Evolutionary conservation across 371 early-diverging fungal genomes (phyloP), one percentile per base, ranked within the genome.

Genomic region (Syncephalis fuscata): DNA sequence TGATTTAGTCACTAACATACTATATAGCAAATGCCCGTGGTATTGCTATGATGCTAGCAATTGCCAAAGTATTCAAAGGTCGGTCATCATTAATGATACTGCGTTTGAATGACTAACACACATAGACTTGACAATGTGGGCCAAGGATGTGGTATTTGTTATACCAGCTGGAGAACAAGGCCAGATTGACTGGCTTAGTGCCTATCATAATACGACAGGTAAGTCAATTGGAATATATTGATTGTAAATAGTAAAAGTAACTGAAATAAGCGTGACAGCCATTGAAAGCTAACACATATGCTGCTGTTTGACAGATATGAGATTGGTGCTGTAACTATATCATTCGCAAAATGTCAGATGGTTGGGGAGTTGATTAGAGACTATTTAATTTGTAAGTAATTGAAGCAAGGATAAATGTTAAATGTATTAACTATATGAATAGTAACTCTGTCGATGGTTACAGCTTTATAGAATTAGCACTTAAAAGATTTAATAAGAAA

Each of bases 401-500:
- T 46, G 3, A 42, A n/a, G n/a, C n/a, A n/a, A n/a, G n/a, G 32
- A 7, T 11, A 32, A 4, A 11, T 32, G 11, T 32, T 7, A 32
- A 32, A 7, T 32, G 11, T 32, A 32, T 11, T 7, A 32, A 7
- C 40, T 40, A 9, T 48, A 27, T 27, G 38, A 14, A 24, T 39
- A 27, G 22, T 46, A 32, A 45, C 22, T 45, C 5, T 43, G 4
- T 48, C n/a, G 24, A 39, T 36, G 10, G 21, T n/a, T 24, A 16
- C 58, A 86, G 92, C 38, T 52, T 82, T 11, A 56, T 92, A 2
- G 97, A 96, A 57, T 78, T 83, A 0, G 67, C 80, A 0, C 65
- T 88, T 52, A 79, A 91, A 42, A 87, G 87, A 49, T 63, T 92
- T 45, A 93, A 88, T 68, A 94, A n/a, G n/a, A n/a, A n/a, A n/a